Base-by-base conservation (phyloP, 192 early-diverging fungal species). In the Coemansia umbellata region DNA sequence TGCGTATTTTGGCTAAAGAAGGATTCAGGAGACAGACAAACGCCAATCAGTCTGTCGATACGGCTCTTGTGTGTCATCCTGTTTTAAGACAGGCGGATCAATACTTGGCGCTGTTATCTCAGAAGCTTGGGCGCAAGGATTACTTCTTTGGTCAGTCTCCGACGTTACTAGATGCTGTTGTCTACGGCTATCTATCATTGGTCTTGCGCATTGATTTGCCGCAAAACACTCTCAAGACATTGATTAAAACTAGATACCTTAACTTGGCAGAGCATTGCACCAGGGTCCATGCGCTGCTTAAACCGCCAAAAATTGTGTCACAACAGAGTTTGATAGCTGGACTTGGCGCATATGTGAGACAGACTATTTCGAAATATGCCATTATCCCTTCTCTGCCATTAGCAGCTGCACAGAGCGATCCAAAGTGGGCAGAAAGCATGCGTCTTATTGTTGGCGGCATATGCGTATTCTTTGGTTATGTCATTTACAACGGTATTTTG, bases 71-170 rank as follows among this genome's bases (percentile, higher is more conserved):
- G 1, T 13, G 39, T 8, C 37, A 65, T 19, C 73, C 89, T 75
- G 83, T 93, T 63, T 91, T 93, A 58, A 60, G 63, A 14, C 64
- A 83, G 53, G 87, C 87, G 6, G 63, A 81, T 22, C 78, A 89
- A 36, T 81, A 79, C 15, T 88, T 91, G 63, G 58, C 62, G 8
- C 77, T 76, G 31, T 65, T 97, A 33, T 79, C 85, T 21, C 74
- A 63, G 9, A 90, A 90, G 79, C 74, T 97, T 1, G 87, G 84
- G 14, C 65, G 80, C 7, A 79, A 92, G 47, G 74, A 80, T 1
- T 97, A 84, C 61, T 90, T 97, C 55, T 92, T 92, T 71, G 92
- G 91, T 5, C 70, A 83, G 51, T 85, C 81, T 9, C 83, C 90
- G 3, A 82, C 84, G 9, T 81, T 86, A 11, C 69, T 95, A 7